Base-by-base conservation (phyloP, 2,329 filamentous ascomycete species). In the Monilinia laxa region DNA sequence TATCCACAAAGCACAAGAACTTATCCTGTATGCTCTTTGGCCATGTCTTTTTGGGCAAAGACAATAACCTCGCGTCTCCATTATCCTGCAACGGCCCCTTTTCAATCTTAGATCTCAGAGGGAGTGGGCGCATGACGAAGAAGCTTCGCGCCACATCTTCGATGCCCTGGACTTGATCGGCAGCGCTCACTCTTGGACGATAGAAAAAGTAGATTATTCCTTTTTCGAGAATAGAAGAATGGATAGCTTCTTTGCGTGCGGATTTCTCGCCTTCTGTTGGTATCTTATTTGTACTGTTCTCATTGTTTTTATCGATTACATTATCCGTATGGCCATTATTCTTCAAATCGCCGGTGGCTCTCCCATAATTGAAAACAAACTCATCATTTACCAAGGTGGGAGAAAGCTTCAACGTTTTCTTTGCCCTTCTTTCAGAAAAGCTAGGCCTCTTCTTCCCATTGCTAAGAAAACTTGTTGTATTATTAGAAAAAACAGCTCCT, bases 151-250 rank as follows among this genome's bases (percentile, higher is more conserved):
- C 87, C 59, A 96, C 84, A 63, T 97, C 92, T 52, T 84, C 79
- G 1, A 94, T 81, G 56, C 84, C 83, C 23, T 88, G 83, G 0
- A 92, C 88, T 18, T 3, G 2, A 4, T 92, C 85, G 5, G 92
- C 85, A 35, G 91, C 83, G 62, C 87, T 86, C 49, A 97, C 91
- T 16, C 92, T 88, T 10, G 87, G 87, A 23, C 93, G 88, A 73
- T 90, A 89, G 81, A 96, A 96, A 83, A 96, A 96, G 81, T 96
- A 96, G 71, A 97, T 88, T 72, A 95, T 85, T 4, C 93, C 93
- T 74, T 95, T 96, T 75, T 97, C 93, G 2, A 96, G 82, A 31
- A 96, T 87, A 60, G 73, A 83, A 0, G 83, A 81, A 0, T 82
- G 79, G 1, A 81, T 75, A 1, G 20, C 4, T 16, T 23, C n/a